Evolutionary conservation across 148 eudicot species (phyloP), one percentile per base, ranked within the genome.

Genomic region (Spergularia bocconei): DNA sequence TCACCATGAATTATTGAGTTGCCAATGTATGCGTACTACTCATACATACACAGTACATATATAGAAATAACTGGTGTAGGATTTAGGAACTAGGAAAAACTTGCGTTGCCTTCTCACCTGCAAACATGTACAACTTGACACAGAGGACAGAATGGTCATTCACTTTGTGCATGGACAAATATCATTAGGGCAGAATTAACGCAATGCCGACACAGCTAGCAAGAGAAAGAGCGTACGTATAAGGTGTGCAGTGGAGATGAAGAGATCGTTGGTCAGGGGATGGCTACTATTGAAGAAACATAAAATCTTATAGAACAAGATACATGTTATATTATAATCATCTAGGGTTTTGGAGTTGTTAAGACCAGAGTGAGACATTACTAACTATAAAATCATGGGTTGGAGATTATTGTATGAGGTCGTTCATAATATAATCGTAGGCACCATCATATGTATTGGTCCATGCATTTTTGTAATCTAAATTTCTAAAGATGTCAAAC

Each of bases 181-280:
- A 68, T 53, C 23, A 71, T 71, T 54, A 67, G 50, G 38, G 69
- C 52, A 20, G 33, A 33, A 23, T 21, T 17, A 29, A 13, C 29
- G 69, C 48, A 73, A 4, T 44, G 48, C 17, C 52, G 17, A 51
- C 3, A 19, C 8, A n/a, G 61, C 17, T 36, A 36, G 61, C 17
- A 52, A 36, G 13, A 53, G 65, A 44, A 25, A 29, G 36, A 29
- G 36, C 2, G 36, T 29, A 29, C 2, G 36, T 23, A 29, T 2
- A 29, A 29, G 36, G 25, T 23, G 25, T 23, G 25, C 25, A 23
- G 25, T 23, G 25, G 36, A 29, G 36, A 29, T 29, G 36, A 0
- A 72, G 76, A 72, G 47, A 57, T 58, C 60, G 76, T 78, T 77
- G 74, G 77, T 81, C 80, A 81, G 84, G 80, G 78, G 72, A 77